Base-by-base conservation (phyloP, 1,139 yeast genomes). In the Kodamaea sp. region DNA sequence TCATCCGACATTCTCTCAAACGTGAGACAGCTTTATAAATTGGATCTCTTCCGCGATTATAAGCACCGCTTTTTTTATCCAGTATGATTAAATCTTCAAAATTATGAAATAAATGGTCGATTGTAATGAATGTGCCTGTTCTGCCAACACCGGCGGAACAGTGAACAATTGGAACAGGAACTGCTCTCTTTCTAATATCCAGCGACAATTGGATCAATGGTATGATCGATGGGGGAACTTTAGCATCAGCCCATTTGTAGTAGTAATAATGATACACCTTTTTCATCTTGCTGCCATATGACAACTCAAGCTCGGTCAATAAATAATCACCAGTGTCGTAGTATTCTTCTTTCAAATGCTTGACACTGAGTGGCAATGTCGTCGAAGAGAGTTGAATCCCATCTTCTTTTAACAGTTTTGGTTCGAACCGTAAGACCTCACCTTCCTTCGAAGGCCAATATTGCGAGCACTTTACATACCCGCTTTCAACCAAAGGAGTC, bases 81-180 rank as follows among this genome's bases (percentile, higher is more conserved):
- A 34, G 36, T 29, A n/a, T n/a, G 36, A n/a, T 6, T 25, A 41
- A 46, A 31, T 10, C 37, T 29, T 28, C 40, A 32, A 41, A 37
- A 30, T 55, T 58, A 39, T 65, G 69, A 41, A 70, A 55, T 27
- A 79, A 60, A 48, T 79, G 76, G 54, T 85, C 90, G 36, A 82
- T 56, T 2, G 86, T 80, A 20, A 86, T 78, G 52, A 79, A 85
- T 0, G 94, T 84, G 1, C 95, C 95, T 0, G 94, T 79, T 42
- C 95, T 65, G 5, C 95, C 95, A 15, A 86, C 89, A 0, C 95
- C 95, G 0, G 95, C 95, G 2, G 92, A 83, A 52, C 95, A 85
- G 55, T 85, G 95, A 2, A 84, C 81, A 7, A 72, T 62, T 2
- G 78, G 78, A 0, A 57, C 49, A 1, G 61, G 54, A 4, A 15